Conservation (phyloP, 257 asterid genomes). For the Ballota nigra region DNA sequence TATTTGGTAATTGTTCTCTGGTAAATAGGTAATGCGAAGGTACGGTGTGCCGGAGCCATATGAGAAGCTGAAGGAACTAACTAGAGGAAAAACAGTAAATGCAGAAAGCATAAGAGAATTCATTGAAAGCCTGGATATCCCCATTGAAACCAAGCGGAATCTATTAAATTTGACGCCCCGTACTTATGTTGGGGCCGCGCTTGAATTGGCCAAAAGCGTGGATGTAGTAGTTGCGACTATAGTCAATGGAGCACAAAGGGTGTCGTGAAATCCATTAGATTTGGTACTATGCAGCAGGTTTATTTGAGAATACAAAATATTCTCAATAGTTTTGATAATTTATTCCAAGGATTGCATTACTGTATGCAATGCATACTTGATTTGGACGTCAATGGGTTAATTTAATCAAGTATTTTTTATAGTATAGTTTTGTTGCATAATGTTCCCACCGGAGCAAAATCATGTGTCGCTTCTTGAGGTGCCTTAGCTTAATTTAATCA, state of each 20-base stretch:
- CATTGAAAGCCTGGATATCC: constrained; percentile 65
- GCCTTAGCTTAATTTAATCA: no score
- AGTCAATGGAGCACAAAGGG: constrained; percentile 28
- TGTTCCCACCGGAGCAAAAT: no score
- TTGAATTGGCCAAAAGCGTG: constrained; percentile 27
- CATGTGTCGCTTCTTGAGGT: no score
- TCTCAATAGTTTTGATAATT: not conserved
- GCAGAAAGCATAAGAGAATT: constrained; percentile 68
- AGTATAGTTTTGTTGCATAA: no score
- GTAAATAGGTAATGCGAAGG: constrained; percentile 80
- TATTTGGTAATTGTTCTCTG: not conserved
- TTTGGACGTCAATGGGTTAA: no score
- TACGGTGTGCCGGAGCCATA: constrained; percentile 88
- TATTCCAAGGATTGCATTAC: not conserved
- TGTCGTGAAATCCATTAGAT: not conserved
- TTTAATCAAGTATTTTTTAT: no score
- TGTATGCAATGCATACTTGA: no score
- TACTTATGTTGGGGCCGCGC: constrained; percentile 45
- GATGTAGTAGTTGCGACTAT: not conserved
- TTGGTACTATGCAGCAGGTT: not conserved
- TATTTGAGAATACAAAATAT: not conserved
- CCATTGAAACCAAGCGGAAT: constrained; percentile 56
- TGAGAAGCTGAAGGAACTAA: constrained; percentile 89
- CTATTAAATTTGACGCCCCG: constrained; percentile 77
- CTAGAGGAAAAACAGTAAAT: constrained; percentile 79